A percentile compares a stretch with the other conserved stretches of the same genome.
These are phyloP conservation scores for Akanthomyces lecanii DNA, from an alignment of 2,329 filamentous ascomycete species.

Conservation along the genomic window DNA sequence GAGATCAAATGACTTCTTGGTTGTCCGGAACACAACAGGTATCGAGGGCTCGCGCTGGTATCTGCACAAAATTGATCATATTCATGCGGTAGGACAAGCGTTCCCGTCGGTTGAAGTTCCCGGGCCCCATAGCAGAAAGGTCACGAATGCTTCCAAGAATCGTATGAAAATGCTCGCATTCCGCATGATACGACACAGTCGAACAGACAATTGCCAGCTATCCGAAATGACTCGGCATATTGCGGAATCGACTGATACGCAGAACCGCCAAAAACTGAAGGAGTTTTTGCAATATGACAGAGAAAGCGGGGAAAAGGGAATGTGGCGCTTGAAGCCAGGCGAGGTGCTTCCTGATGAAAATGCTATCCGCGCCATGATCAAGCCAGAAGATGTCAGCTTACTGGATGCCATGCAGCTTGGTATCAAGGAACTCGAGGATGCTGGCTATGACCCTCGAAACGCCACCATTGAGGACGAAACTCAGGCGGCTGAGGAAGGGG, in stretches of 20 bases:
- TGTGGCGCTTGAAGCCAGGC: constrained; percentile 71
- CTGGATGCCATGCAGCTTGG: constrained; percentile 97
- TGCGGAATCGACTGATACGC: constrained; percentile 86
- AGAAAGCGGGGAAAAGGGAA: constrained; percentile 63
- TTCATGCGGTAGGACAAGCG: constrained; percentile 88
- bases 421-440: constrained; percentile 83
- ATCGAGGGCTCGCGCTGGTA: constrained; percentile 75
- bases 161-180: constrained; percentile 94
- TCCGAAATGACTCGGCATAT: constrained; percentile 90
- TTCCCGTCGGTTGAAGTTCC: constrained; percentile 91
- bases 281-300: constrained; percentile 93
- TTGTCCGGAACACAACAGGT: constrained; percentile 77
- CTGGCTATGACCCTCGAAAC: constrained; percentile 71
- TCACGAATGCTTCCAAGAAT: constrained; percentile 96
- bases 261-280: constrained; percentile 94
- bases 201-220: constrained; percentile 64
- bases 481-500: constrained; percentile 60
- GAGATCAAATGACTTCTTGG: constrained; percentile 77
- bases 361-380: constrained; percentile 80
- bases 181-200: constrained; percentile 76
- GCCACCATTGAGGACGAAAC: constrained; percentile 60
- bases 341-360: constrained; percentile 77
- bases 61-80: constrained; percentile 82
- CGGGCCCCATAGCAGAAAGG: constrained; percentile 87
- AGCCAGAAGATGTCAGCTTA: constrained; percentile 90